Conservation (phyloP, 2,329 filamentous ascomycete species). For the Monosporascus sp. region DNA sequence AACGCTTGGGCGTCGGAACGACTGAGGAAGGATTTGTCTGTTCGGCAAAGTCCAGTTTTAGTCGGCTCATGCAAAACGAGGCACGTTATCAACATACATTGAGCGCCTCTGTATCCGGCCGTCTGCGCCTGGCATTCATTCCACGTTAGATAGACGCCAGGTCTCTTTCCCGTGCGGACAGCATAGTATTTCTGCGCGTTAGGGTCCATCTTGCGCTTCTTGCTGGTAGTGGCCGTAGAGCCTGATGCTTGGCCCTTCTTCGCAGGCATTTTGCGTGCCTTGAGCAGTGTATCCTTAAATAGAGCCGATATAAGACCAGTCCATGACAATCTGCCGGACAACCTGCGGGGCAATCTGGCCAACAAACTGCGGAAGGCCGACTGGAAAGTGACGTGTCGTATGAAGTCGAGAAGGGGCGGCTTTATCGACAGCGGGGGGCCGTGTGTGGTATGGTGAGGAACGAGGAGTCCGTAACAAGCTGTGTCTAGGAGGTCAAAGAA, state of each 20-base stretch:
- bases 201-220: slow-evolving; percentile 44
- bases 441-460: slow-evolving; percentile 1
- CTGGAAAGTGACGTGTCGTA: slow-evolving; percentile 10
- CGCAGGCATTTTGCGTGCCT: slow-evolving; percentile 18
- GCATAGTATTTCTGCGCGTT: slow-evolving; percentile 56
- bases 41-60: slow-evolving; percentile 4
- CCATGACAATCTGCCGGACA: slow-evolving; percentile 15
- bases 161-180: slow-evolving; percentile 50
- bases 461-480: slow-evolving; percentile 5
- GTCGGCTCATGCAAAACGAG: background rate
- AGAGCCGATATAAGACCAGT: slow-evolving; percentile 8
- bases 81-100: slow-evolving; percentile 51
- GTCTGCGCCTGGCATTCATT: slow-evolving; percentile 57
- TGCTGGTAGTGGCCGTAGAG: slow-evolving; percentile 21
- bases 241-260: slow-evolving; percentile 13
- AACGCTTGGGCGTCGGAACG: slow-evolving; percentile 75
- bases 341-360: no score
- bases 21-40: slow-evolving; percentile 76
- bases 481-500: slow-evolving; percentile 21
- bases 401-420: slow-evolving; percentile 17
- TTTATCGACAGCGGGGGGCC: slow-evolving; percentile 16
- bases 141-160: slow-evolving; percentile 59
- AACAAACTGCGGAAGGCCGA: slow-evolving; percentile 3
- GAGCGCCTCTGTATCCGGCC: slow-evolving; percentile 56
- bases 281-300: slow-evolving; percentile 9